phyloP scores from a whole-genome alignment of 768 basidiomycete genomes.

The Mycena venus region DNA sequence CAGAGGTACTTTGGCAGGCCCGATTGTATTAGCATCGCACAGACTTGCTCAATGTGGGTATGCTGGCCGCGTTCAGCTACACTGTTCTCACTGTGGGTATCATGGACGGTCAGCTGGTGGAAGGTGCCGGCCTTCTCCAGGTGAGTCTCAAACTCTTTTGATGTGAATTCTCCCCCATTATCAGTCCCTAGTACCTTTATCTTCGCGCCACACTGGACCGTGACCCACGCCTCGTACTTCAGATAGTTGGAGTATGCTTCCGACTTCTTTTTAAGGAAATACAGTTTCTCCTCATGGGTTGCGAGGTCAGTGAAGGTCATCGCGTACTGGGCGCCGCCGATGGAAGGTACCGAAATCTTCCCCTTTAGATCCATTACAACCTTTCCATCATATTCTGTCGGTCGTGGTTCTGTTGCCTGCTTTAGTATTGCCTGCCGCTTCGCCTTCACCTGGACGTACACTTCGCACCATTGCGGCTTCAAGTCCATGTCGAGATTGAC shows the following conservation, averaged over 20 bases:
- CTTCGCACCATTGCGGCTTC: constrained; percentile 39
- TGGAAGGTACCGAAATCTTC: too few species aligned
- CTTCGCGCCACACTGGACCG: constrained; percentile 30
- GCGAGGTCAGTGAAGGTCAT: too few species aligned
- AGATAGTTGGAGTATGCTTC: constrained; percentile 35
- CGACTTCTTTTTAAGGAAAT: constrained; percentile 38
- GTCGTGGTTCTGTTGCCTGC: neutral
- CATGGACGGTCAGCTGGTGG: constrained; percentile 28
- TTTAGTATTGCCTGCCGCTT: constrained; percentile 30
- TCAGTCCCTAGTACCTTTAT: too few species aligned
- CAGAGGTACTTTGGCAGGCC: constrained; percentile 36
- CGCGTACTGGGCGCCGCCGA: too few species aligned
- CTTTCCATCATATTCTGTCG: constrained; percentile 35
- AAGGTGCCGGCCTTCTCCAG: constrained; percentile 25
- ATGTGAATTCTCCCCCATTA: too few species aligned
- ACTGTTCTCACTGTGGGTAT: constrained; percentile 27
- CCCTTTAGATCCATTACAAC: too few species aligned
- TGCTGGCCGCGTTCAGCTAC: constrained; percentile 32
- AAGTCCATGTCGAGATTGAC: constrained; percentile 41
- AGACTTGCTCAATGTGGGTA: constrained; percentile 17
- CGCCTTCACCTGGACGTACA: constrained; percentile 40
- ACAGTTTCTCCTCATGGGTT: too few species aligned
- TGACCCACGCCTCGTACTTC: constrained; percentile 40
- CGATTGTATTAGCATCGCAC: constrained; percentile 35
- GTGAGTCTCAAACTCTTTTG: constrained; percentile 29